These are phyloP conservation scores for Cercospora citrullina DNA, from an alignment of 2,329 filamentous ascomycete species.

Conservation along the genomic window DNA sequence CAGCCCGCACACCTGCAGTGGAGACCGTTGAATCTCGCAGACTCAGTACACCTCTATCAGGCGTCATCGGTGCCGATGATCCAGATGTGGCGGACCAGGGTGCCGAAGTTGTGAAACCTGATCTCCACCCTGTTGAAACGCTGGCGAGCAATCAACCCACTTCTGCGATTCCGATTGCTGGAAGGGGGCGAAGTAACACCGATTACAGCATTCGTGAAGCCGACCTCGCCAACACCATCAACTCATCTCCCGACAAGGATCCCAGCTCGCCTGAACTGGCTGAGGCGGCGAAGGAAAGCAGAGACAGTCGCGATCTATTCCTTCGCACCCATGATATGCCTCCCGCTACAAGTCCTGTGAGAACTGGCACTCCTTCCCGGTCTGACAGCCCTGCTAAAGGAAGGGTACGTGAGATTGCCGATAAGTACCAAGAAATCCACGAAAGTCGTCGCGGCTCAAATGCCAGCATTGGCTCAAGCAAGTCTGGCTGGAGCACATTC, in stretches of 20 bases:
- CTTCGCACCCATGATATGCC: slow-evolving; percentile 31
- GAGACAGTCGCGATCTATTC: slow-evolving; percentile 31
- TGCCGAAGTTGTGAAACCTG: slow-evolving; percentile 29
- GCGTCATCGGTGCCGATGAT: slow-evolving; percentile 29
- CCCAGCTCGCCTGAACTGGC: slow-evolving; percentile 28
- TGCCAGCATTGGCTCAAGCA: slow-evolving; percentile 41
- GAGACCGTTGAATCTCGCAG: slow-evolving; percentile 40
- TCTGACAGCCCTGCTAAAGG: slow-evolving; percentile 45
- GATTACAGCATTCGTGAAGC: slow-evolving; percentile 39
- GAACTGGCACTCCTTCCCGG: slow-evolving; percentile 21
- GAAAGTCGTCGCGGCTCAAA: slow-evolving; percentile 46
- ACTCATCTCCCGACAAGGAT: slow-evolving; percentile 28
- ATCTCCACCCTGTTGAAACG: slow-evolving; percentile 27
- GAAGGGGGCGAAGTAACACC: slow-evolving; percentile 34
- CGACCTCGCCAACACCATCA: slow-evolving; percentile 35
- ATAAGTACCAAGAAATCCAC: slow-evolving; percentile 49
- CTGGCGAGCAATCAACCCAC: slow-evolving; percentile 21
- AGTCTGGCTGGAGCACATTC: slow-evolving; percentile 43
- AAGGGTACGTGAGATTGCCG: slow-evolving; percentile 54
- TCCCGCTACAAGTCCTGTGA: slow-evolving; percentile 12
- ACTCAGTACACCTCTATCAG: slow-evolving; percentile 33
- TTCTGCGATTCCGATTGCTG: slow-evolving; percentile 25
- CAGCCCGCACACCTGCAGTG: slow-evolving; percentile 59
- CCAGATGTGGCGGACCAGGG: slow-evolving; percentile 31
- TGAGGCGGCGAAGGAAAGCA: slow-evolving; percentile 26